Base-by-base conservation (phyloP, 805 yeast genomes). In the Candida nemodendra region DNA sequence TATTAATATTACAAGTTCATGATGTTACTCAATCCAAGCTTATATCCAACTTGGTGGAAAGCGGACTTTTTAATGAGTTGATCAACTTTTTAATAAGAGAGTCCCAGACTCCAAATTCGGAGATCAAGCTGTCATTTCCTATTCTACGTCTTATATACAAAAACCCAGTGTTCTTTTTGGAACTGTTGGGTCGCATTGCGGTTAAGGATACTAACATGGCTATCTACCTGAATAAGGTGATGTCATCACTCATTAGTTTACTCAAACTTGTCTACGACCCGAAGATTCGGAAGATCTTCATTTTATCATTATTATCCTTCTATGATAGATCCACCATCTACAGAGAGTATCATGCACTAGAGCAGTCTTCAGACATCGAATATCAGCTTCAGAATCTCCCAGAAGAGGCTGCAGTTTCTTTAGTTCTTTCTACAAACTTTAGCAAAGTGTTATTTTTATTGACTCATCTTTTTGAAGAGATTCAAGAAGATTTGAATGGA, bases 181-280 rank as follows among this genome's bases (percentile, higher is more conserved):
- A 57, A 24, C 48, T 69, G 29, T 46, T 72, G 28, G 63, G 58
- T 36, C 47, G 30, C 38, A 62, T 32, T 43, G 61, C 7, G 36
- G 61, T 25, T 60, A 65, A 47, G 27, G 54, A 45, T 12, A 34
- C 42, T 28, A 36, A 42, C 31, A 34, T 44, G n/a, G 30, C 53
- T 2, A 33, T 45, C 4, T 34, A 45, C 24, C 39, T 54, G 30
- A 41, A 44, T 38, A 41, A 30, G 15, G 47, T 45, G 22, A 41
- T 41, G 56, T 55, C 43, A 34, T 56, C 51, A 30, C 61, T 51
- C 48, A 54, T 36, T 26, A 40, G 37, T 44, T 56, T 53, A 47
- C 62, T 65, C 46, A 61, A 56, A 39, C 76, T 76, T 42, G 73
- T 85, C 39, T 84, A 83, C 28, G 88, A 81, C 51, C 90, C 95